Evolutionary conservation across 768 basidiomycete species (phyloP).

Genomic region (Zangia roseola): DNA sequence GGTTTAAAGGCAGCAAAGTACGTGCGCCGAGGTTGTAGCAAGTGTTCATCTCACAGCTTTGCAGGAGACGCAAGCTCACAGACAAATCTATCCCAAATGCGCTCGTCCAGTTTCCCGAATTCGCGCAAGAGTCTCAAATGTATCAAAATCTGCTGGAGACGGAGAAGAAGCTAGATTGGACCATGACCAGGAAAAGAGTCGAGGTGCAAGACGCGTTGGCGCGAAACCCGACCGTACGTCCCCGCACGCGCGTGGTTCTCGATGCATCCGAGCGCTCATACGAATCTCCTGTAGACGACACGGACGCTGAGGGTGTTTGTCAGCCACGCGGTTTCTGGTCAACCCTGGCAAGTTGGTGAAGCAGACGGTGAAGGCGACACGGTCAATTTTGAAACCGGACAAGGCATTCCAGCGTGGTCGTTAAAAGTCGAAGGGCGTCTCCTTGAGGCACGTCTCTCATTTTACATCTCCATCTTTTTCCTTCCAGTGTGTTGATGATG

Average conservation of each 20-base stretch:
- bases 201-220: constrained; percentile 90
- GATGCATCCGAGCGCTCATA: constrained; percentile 4
- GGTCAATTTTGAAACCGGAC: constrained; percentile 73
- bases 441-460: constrained; percentile 60
- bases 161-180: constrained; percentile 94
- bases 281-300: constrained; percentile 54
- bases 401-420: constrained; percentile 40
- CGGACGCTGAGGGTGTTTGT: constrained; percentile 84
- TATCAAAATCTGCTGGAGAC: constrained; percentile 84
- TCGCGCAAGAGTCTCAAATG: constrained; percentile 80
- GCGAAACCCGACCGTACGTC: constrained; percentile 57
- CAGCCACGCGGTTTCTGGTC: constrained; percentile 83
- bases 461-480: not conserved
- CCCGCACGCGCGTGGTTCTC: not conserved
- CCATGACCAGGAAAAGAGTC: constrained; percentile 83
- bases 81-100: constrained; percentile 79
- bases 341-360: constrained; percentile 74
- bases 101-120: constrained; percentile 69
- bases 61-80: constrained; percentile 73
- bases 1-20: constrained; percentile 37
- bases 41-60: not conserved
- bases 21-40: not conserved
- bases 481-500: not conserved
- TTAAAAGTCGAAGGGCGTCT: constrained; percentile 46
- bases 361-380: constrained; percentile 33